These are phyloP conservation scores for Fomitopsis pinicola DNA, from an alignment of 1,284 basidiomycete genomes.

Conservation along the genomic window DNA sequence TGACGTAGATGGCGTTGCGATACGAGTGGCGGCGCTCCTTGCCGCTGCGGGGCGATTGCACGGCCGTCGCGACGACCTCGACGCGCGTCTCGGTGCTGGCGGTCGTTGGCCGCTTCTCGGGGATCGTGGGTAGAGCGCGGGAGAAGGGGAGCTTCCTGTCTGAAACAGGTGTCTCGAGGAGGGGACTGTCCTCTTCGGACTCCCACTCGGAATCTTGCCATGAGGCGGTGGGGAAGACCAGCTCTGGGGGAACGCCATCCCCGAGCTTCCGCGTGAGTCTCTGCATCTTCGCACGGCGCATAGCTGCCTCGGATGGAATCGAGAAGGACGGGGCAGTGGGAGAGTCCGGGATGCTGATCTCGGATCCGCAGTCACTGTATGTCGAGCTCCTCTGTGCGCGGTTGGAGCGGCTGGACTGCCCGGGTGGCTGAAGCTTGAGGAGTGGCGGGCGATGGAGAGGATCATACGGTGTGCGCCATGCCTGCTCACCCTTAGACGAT, in stretches of 20 bases:
- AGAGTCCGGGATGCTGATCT: slow-evolving; percentile 17
- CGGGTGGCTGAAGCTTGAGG: slow-evolving; percentile 17
- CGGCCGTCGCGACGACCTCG: neutral
- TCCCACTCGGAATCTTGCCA: slow-evolving; percentile 11
- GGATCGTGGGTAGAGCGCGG: slow-evolving; percentile 4
- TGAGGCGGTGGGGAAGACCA: slow-evolving; percentile 44
- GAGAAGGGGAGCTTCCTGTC: slow-evolving; percentile 2
- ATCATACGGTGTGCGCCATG: slow-evolving; percentile 18
- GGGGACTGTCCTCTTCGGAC: slow-evolving; percentile 11
- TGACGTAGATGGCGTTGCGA: slow-evolving; percentile 3
- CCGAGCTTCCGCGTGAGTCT: slow-evolving; percentile 54
- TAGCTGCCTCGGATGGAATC: slow-evolving; percentile 34
- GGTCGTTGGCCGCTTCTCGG: neutral
- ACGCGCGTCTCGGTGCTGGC: neutral
- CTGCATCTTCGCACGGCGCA: slow-evolving; percentile 55
- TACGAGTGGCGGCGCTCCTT: neutral
- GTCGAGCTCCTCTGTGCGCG: neutral
- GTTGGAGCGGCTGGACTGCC: slow-evolving; percentile 18
- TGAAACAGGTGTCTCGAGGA: slow-evolving; percentile 3
- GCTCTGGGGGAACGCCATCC: slow-evolving; percentile 49
- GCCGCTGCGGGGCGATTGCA: neutral
- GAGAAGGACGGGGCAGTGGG: slow-evolving; percentile 30
- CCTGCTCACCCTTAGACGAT: slow-evolving; percentile 13
- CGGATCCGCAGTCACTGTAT: slow-evolving; percentile 8
- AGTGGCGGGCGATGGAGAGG: slow-evolving; percentile 18